Evolutionary conservation across 768 basidiomycete species (phyloP).

Genomic region (Gautieria morchelliformis): DNA sequence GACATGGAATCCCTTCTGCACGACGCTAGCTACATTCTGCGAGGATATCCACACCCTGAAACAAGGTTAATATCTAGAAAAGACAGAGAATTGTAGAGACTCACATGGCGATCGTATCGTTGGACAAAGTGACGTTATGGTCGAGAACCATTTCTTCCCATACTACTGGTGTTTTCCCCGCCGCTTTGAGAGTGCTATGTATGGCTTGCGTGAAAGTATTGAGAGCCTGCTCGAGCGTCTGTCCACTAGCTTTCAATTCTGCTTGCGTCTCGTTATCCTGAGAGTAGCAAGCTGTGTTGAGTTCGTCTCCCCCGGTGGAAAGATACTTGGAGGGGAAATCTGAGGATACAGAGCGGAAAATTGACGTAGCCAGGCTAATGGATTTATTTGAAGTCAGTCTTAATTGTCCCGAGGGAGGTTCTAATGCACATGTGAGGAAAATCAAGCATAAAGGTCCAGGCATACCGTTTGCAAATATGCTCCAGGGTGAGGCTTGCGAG

Average conservation of each 20-base stretch:
- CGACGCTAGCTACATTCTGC: slow-evolving; percentile 16
- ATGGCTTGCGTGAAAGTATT: slow-evolving; percentile 18
- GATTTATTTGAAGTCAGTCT: slow-evolving; percentile 18
- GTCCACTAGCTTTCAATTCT: slow-evolving; percentile 11
- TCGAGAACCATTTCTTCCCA: slow-evolving; percentile 31
- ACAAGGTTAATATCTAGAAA: background rate
- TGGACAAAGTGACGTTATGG: slow-evolving; percentile 12
- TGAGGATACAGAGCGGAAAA: slow-evolving; percentile 14
- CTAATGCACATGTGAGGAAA: slow-evolving; percentile 7
- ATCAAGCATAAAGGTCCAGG: slow-evolving; percentile 3
- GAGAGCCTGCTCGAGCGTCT: slow-evolving; percentile 22
- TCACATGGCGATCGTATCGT: slow-evolving; percentile 15
- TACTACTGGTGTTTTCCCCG: slow-evolving; percentile 26
- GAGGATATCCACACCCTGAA: slow-evolving; percentile 22
- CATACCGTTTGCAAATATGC: slow-evolving; percentile 10
- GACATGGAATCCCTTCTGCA: slow-evolving; percentile 21
- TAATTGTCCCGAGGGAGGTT: slow-evolving; percentile 31
- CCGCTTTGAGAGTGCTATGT: slow-evolving; percentile 15
- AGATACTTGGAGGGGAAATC: slow-evolving; percentile 18
- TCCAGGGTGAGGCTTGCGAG: slow-evolving; percentile 13
- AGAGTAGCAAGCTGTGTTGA: slow-evolving; percentile 22
- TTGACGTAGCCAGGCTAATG: slow-evolving; percentile 13
- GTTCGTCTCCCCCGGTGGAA: slow-evolving; percentile 28
- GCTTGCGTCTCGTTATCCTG: slow-evolving; percentile 17
- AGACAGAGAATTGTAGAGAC: background rate